A percentile compares a stretch with the other conserved stretches of the same genome.
Conservation (phyloP, 1,139 yeast species). For the Nadsonia starkeyi-henricii region DNA sequence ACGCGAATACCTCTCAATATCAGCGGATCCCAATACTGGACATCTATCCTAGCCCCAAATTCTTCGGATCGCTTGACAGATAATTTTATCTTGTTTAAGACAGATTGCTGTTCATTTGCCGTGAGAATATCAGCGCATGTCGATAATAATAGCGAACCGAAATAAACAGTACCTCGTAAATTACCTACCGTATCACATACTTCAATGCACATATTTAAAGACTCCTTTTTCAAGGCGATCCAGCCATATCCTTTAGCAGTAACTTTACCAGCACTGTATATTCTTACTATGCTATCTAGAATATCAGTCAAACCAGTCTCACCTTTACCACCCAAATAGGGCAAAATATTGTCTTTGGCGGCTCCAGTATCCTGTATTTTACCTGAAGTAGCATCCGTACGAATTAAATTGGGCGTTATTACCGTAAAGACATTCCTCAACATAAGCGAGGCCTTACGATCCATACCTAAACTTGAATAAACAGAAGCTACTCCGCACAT, state of each 20-base stretch:
- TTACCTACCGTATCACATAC: conserved; percentile 41
- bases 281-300: conserved; percentile 19
- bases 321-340: conserved; percentile 10
- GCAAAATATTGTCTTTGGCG: conserved; percentile 4
- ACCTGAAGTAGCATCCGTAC: conserved; percentile 12
- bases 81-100: conserved; percentile 18
- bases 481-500: conserved; percentile 54
- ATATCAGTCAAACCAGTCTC: conserved; percentile 15
- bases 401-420: background rate
- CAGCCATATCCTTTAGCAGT: conserved; percentile 30
- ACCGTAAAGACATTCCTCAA: conserved; percentile 4
- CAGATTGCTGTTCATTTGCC: conserved; percentile 33
- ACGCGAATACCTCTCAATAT: conserved; percentile 37
- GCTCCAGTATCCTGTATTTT: conserved; percentile 7
- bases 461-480: conserved; percentile 46
- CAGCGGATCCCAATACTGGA: conserved; percentile 58
- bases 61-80: conserved; percentile 19
- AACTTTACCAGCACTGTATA: conserved; percentile 20
- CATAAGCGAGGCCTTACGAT: conserved; percentile 57
- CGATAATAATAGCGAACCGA: conserved; percentile 40
- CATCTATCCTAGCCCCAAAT: conserved; percentile 18
- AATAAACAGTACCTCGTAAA: conserved; percentile 30
- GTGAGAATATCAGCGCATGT: conserved; percentile 38
- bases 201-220: conserved; percentile 40
- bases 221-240: conserved; percentile 44